A percentile compares a stretch with the other conserved stretches of the same genome.
phyloP scores from a whole-genome alignment of 164 flowering plant species.

The Akebia trifoliata region DNA sequence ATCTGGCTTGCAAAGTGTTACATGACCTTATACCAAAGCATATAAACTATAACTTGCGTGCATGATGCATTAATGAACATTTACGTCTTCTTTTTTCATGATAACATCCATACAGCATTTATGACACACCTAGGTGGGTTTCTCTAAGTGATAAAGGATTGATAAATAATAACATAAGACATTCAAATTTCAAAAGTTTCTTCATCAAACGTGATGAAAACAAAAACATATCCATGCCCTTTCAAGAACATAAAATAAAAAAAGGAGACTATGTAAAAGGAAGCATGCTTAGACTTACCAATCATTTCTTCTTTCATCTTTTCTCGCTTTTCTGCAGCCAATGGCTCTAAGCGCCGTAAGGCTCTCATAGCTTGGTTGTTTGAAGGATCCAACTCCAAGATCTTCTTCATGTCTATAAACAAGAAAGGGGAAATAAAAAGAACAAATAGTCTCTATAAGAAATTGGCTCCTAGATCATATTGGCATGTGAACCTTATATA shows the following conservation, averaged over 20 bases:
- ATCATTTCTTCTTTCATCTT: slow-evolving; percentile 98
- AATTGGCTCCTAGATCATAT: not conserved
- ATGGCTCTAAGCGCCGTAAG: slow-evolving; percentile 60
- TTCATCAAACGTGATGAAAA: not conserved
- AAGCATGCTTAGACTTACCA: slow-evolving; percentile 37
- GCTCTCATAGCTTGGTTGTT: slow-evolving; percentile 65
- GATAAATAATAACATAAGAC: not conserved
- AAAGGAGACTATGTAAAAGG: not conserved
- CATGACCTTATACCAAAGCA: too few relatives aligned
- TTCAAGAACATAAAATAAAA: not conserved
- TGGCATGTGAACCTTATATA: not conserved
- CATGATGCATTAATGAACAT: too few relatives aligned
- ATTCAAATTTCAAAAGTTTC: not conserved
- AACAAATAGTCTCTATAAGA: not conserved
- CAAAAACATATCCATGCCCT: not conserved
- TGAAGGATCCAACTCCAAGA: slow-evolving; percentile 76
- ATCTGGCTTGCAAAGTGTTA: too few relatives aligned
- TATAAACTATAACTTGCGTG: too few relatives aligned
- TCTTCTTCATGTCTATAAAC: slow-evolving; percentile 62
- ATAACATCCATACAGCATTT: too few relatives aligned
- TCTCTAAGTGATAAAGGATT: too few relatives aligned
- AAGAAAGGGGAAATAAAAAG: not conserved
- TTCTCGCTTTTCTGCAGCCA: slow-evolving; percentile 84
- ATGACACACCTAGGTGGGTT: too few relatives aligned
- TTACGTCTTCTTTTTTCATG: too few relatives aligned